Conservation (phyloP, 2,329 filamentous ascomycete species). For the Aciculosporium take region DNA sequence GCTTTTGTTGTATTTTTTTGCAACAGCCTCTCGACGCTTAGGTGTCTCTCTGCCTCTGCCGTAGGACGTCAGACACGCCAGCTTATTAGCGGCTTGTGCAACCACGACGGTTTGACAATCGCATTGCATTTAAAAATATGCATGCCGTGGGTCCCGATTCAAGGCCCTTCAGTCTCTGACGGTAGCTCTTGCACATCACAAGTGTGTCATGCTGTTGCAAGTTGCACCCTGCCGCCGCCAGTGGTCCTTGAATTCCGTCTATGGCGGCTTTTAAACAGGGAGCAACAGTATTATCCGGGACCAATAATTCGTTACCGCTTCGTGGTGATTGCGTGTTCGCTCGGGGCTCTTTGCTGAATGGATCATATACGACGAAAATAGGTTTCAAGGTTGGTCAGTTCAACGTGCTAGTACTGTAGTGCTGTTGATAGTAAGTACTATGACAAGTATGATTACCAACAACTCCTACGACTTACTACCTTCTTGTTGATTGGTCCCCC, state of each 20-base stretch:
- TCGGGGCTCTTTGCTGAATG: no score
- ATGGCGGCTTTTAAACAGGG: no score
- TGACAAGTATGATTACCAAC: no score
- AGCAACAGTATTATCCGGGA: no score
- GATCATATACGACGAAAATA: no score
- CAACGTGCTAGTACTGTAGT: no score
- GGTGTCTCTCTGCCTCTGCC: background rate
- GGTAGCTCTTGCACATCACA: background rate
- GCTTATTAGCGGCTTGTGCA: background rate
- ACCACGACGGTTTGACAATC: background rate
- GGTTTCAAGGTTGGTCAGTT: no score
- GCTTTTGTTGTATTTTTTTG: no score
- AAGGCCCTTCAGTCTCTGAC: background rate
- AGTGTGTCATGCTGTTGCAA: constrained; percentile 1
- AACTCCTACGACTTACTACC: background rate
- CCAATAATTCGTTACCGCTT: background rate
- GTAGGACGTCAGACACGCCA: constrained; percentile 1
- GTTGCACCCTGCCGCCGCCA: background rate
- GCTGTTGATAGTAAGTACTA: background rate
- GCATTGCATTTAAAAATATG: no score
- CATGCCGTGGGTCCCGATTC: background rate
- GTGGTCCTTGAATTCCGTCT: no score
- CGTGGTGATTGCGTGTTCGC: no score
- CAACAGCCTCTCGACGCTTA: constrained; percentile 1
- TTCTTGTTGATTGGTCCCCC: background rate